Evolutionary conservation across 352 stramenopile genomes (phyloP), one percentile per base, ranked within the genome.

Genomic region (Phytophthora sojae): DNA sequence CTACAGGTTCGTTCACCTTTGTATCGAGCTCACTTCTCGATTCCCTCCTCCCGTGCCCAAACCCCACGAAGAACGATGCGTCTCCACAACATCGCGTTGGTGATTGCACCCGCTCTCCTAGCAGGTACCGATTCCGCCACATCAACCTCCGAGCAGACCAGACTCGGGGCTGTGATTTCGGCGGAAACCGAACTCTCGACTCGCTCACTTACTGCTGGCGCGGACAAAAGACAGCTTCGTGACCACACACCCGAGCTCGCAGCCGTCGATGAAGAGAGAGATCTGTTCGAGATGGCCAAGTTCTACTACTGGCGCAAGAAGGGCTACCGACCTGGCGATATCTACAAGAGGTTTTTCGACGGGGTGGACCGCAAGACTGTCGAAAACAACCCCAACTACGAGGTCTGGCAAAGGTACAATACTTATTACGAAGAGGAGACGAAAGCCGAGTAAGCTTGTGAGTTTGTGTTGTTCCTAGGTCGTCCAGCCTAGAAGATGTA

Each of bases 241-340:
- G n/a, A 6, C 6, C 15, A 21, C 6, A 9, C 7, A 3, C 15
- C 7, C 47, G 17, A 53, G 9, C 17, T 26, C 19, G 5, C 17
- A 30, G 47, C 26, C 26, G 2, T 30, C 26, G 26, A 30, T 30
- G 26, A 53, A 21, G 21, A 53, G 47, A 19, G n/a, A 25, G 8
- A 25, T 19, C 14, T 53, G 17, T 53, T 21, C 4, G 19, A 25
- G 12, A 53, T 7, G 21, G 21, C 47, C 7, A 53, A 53, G 19
- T 53, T 53, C 19, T 15, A 26, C 47, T 53, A 53, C 47, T 53
- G 47, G 26, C 23, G 21, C 17, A 53, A 30, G 47, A 53, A 26
- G 19, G 47, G 47, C 9, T 21, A 53, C 3, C 19, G 15, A 17
- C 47, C 47, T 26, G 47, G 17, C 4, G 47, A 53, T 6, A 21